Base-by-base conservation (phyloP, 495 filamentous ascomycete genomes). In the Lasiosphaeria hispida region DNA sequence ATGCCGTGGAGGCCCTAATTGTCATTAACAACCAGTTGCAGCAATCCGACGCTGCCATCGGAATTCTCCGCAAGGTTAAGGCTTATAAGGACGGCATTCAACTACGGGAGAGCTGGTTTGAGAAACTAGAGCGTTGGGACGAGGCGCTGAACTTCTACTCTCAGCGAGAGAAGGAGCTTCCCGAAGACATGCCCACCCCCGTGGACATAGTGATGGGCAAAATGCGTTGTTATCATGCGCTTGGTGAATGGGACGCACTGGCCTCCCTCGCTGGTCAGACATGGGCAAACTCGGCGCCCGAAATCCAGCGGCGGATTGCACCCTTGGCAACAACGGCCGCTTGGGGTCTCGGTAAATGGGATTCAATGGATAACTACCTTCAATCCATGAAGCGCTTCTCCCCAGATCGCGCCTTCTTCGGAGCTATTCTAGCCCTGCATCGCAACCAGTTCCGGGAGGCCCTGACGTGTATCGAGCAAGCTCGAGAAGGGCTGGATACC, bases 21-120 rank as follows among this genome's bases (percentile, higher is more conserved):
- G 92, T 90, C 10, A 97, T 99, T 73, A 98, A 98, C 74, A 98
- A 98, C 64, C 92, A 97, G 67, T 80, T 98, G 7, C 94, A 98
- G 67, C 94, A 98, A 66, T 95, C 91, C 9, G 94, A 98, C 72
- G 94, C 94, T 14, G 94, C 94, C 13, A 96, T 98, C 48, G 94
- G 94, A 68, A 98, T 98, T 44, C 83, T 98, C 19, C 85, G 92
- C 23, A 94, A 94, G 69, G 94, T 92, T 7, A 94, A 97, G 69
- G 83, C 88, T 18, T 98, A 97, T 71, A 89, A 89, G 53, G 93
- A 97, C 63, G 90, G 94, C 18, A 93, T 97, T 57, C 77, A 82
- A 50, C 79, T 98, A 19, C 89, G 94, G 49, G 94, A 98, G 73
- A 96, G 91, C 2, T 98, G 94, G 94, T 98, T 96, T 61, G 94